These are phyloP conservation scores for Cryptococcus amylolentus DNA, from an alignment of 1,284 basidiomycete genomes.

Conservation along the genomic window DNA sequence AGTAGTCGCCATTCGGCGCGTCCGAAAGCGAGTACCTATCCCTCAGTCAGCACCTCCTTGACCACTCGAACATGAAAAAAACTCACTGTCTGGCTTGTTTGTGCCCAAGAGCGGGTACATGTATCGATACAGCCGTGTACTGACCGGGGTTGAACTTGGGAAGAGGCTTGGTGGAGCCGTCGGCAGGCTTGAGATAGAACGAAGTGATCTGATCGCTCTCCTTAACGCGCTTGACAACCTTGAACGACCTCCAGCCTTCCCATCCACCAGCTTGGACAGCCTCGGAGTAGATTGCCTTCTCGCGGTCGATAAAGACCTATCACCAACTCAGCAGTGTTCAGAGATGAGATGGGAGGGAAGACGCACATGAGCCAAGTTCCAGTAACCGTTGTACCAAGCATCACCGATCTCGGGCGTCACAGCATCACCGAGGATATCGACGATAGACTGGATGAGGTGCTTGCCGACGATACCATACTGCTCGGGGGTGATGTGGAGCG, in stretches of 20 bases:
- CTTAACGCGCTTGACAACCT: conserved; percentile 22
- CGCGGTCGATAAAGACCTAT: conserved; percentile 37
- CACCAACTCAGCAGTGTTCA: background rate
- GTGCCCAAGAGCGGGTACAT: conserved; percentile 18
- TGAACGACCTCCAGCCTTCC: conserved; percentile 34
- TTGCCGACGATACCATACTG: conserved; percentile 38
- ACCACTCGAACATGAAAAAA: background rate
- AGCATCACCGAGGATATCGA: conserved; percentile 35
- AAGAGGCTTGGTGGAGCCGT: conserved; percentile 18
- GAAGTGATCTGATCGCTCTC: conserved; percentile 30
- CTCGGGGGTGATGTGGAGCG: conserved; percentile 33
- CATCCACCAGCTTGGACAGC: conserved; percentile 23
- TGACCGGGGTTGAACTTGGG: conserved; percentile 34
- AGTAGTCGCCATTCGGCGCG: conserved; percentile 23
- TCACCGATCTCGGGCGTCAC: conserved; percentile 33
- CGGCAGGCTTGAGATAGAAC: conserved; percentile 31
- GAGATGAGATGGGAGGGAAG: background rate
- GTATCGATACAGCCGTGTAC: conserved; percentile 29
- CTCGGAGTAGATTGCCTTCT: conserved; percentile 29
- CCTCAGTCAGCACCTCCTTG: background rate
- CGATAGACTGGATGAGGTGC: conserved; percentile 33
- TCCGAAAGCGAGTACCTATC: conserved; percentile 34
- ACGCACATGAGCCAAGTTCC: conserved; percentile 25
- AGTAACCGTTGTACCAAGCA: conserved; percentile 36
- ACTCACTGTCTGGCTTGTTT: conserved; percentile 27